Evolutionary conservation across 2,329 filamentous ascomycete species (phyloP).

Genomic region (Knufia petricola): DNA sequence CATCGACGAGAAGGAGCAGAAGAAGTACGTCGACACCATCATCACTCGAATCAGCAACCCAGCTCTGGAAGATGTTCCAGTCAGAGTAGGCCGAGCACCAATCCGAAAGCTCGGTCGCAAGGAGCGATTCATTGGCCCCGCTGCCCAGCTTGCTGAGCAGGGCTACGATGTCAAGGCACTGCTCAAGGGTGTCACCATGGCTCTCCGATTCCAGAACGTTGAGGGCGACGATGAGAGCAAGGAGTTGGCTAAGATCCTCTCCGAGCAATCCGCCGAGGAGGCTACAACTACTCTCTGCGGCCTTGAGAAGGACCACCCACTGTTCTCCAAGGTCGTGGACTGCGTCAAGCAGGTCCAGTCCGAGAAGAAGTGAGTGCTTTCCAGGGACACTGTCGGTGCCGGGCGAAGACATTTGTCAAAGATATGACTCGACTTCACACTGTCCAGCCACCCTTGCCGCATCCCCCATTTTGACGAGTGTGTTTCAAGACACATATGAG

Average conservation of each 20-base stretch:
- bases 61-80: slow-evolving; percentile 68
- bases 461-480: too few relatives aligned
- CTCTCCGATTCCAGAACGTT: slow-evolving; percentile 90
- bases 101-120: slow-evolving; percentile 88
- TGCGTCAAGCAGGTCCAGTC: slow-evolving; percentile 75
- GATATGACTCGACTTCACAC: neutral
- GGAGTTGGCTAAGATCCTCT: slow-evolving; percentile 78
- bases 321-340: slow-evolving; percentile 65
- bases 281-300: slow-evolving; percentile 76
- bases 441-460: too few relatives aligned
- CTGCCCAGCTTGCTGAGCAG: slow-evolving; percentile 75
- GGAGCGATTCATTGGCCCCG: slow-evolving; percentile 91
- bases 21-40: slow-evolving; percentile 83
- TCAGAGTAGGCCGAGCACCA: slow-evolving; percentile 89
- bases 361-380: slow-evolving; percentile 28
- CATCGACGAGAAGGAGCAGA: slow-evolving; percentile 65
- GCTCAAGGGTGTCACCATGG: slow-evolving; percentile 77
- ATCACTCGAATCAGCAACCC: slow-evolving; percentile 89
- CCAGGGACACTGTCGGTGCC: neutral
- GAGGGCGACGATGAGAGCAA: slow-evolving; percentile 81
- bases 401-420: neutral
- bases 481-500: too few relatives aligned
- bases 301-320: slow-evolving; percentile 63
- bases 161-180: slow-evolving; percentile 64
- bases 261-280: slow-evolving; percentile 59